Conservation (phyloP, 1,284 basidiomycete species). For the Ustilago sp. region DNA sequence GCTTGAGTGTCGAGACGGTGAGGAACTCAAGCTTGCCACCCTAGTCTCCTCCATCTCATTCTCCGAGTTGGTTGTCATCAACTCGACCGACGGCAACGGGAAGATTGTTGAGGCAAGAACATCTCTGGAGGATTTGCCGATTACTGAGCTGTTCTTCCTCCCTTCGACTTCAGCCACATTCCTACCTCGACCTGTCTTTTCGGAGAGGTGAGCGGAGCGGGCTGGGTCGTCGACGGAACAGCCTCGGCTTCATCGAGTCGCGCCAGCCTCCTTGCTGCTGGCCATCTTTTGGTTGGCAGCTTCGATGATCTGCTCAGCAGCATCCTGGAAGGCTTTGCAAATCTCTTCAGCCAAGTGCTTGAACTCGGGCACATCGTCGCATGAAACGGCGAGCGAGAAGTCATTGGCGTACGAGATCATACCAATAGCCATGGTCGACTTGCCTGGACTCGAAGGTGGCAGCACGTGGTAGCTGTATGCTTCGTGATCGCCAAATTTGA, state of each 20-base stretch:
- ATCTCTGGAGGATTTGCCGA: neutral
- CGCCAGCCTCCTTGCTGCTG: conserved; percentile 19
- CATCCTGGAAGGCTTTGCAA: conserved; percentile 65
- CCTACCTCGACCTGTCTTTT: neutral
- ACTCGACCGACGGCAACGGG: conserved; percentile 2
- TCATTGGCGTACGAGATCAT: conserved; percentile 67
- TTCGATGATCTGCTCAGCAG: conserved; percentile 55
- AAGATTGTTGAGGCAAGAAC: conserved; percentile 27
- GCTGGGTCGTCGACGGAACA: conserved; percentile 40
- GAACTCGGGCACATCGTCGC: conserved; percentile 68
- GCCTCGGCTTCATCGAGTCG: conserved; percentile 42
- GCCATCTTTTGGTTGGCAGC: conserved; percentile 55
- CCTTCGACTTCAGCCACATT: conserved; percentile 10
- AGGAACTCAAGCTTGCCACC: conserved; percentile 40
- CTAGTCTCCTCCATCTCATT: conserved; percentile 30
- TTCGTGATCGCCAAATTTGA: conserved; percentile 65
- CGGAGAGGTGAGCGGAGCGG: neutral
- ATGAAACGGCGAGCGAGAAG: conserved; percentile 67
- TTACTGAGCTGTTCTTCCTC: conserved; percentile 44
- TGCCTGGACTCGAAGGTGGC: conserved; percentile 66
- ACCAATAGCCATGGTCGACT: conserved; percentile 67
- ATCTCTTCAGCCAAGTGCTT: conserved; percentile 58
- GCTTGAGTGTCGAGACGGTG: conserved; percentile 41
- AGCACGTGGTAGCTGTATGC: conserved; percentile 68
- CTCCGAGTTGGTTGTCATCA: conserved; percentile 9